Conservation (phyloP, 2,329 filamentous ascomycete species). For the Curvularia spicifera region DNA sequence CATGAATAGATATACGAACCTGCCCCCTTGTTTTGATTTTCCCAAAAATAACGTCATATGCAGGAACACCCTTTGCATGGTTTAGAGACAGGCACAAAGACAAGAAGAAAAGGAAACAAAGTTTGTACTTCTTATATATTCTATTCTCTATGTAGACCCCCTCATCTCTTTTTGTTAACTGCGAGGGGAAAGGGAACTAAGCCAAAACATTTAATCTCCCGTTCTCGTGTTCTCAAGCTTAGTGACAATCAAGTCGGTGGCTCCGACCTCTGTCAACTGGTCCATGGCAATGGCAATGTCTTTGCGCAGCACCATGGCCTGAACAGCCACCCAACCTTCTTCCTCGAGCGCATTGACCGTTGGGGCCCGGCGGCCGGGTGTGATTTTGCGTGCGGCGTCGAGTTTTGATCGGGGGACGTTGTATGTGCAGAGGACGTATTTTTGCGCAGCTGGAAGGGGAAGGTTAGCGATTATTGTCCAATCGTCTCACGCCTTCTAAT, state of each 20-base stretch:
- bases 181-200: not conserved
- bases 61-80: too few relatives aligned
- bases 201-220: conserved; percentile 18
- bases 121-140: not conserved
- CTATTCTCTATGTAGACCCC: not conserved
- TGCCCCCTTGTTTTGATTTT: too few relatives aligned
- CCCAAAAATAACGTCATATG: too few relatives aligned
- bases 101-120: not conserved
- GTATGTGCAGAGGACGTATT: conserved; percentile 94
- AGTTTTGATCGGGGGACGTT: conserved; percentile 81
- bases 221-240: conserved; percentile 78
- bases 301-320: conserved; percentile 90
- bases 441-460: conserved; percentile 71
- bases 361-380: conserved; percentile 90
- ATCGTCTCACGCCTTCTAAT: conserved; percentile 14
- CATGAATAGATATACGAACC: too few relatives aligned
- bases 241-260: conserved; percentile 83
- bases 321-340: conserved; percentile 92
- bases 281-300: conserved; percentile 88
- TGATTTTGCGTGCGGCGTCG: conserved; percentile 72
- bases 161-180: too few relatives aligned
- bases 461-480: not conserved
- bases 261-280: conserved; percentile 74
- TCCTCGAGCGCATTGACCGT: conserved; percentile 90
- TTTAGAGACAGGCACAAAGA: not conserved